Conservation (phyloP, 2,329 filamentous ascomycete species). For the Diaporthe capsici region DNA sequence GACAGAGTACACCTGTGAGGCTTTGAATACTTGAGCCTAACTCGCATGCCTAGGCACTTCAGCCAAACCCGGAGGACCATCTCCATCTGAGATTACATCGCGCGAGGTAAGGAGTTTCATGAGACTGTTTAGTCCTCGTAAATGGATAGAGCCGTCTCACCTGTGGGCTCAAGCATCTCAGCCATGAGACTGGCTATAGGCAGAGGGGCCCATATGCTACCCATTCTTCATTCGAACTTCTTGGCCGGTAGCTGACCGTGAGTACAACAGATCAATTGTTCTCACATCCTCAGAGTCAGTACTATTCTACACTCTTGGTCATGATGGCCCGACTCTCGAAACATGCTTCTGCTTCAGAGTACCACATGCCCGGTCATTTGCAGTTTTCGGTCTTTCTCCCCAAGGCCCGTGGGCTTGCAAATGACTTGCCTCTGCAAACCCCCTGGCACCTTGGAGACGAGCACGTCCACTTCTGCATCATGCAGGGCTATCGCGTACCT, state of each 20-base stretch:
- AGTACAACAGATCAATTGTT: background rate
- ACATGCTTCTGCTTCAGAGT: background rate
- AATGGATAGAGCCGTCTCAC: background rate
- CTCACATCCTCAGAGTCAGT: conserved; percentile 28
- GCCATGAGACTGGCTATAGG: background rate
- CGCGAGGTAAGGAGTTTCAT: conserved; percentile 68
- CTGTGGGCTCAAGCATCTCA: background rate
- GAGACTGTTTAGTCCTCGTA: background rate
- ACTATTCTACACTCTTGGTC: background rate
- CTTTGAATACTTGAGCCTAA: background rate
- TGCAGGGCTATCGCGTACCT: conserved; percentile 23
- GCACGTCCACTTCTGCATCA: conserved; percentile 14
- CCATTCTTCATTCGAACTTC: background rate
- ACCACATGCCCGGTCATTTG: background rate
- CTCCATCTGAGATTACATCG: conserved; percentile 87
- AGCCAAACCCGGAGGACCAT: conserved; percentile 73
- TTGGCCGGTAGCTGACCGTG: background rate
- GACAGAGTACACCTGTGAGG: too few relatives aligned
- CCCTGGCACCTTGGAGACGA: background rate
- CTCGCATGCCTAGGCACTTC: conserved; percentile 47
- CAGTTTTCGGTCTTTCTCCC: background rate
- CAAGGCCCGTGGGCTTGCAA: background rate
- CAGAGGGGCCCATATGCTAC: background rate
- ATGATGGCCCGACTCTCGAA: background rate
- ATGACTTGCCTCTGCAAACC: background rate